Percentiles rank a stretch among this genome's conserved stretches.
Conservation (phyloP, 257 asterid genomes). For the Jacaranda copaia region DNA sequence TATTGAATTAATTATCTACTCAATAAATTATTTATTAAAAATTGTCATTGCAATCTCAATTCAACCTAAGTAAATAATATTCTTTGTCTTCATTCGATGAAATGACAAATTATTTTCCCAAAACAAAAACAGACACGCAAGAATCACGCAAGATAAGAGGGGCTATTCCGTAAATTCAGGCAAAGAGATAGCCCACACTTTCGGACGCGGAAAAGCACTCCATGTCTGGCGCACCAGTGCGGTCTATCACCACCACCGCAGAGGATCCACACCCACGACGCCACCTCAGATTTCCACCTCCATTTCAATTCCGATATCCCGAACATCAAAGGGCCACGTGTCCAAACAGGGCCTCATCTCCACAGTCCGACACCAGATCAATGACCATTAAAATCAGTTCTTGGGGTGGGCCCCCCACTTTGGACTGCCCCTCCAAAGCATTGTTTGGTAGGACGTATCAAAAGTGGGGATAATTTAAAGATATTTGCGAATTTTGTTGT, state of each 20-base stretch:
- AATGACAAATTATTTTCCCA: neutral
- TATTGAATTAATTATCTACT: too few species aligned
- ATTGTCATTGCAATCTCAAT: too few species aligned
- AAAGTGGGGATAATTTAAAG: too few species aligned
- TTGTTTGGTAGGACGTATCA: conserved; percentile 27
- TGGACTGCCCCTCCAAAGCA: neutral
- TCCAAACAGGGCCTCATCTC: conserved; percentile 21
- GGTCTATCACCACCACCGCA: neutral
- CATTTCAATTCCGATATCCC: neutral
- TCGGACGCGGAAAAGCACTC: conserved; percentile 45
- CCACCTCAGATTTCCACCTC: conserved; percentile 28
- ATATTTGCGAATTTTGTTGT: too few species aligned
- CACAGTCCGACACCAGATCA: too few species aligned
- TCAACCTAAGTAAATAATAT: too few species aligned
- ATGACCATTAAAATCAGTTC: neutral
- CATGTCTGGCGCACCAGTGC: conserved; percentile 36
- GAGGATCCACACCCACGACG: neutral
- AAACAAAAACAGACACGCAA: neutral
- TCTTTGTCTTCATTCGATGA: too few species aligned
- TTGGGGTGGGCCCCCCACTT: neutral
- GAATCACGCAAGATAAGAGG: neutral
- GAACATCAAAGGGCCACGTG: conserved; percentile 38
- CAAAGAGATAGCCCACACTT: neutral
- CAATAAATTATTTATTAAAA: too few species aligned
- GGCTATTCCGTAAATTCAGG: neutral